Evolutionary conservation across 441 rosid species (phyloP).

Genomic region (Dalechampia spathulata): DNA sequence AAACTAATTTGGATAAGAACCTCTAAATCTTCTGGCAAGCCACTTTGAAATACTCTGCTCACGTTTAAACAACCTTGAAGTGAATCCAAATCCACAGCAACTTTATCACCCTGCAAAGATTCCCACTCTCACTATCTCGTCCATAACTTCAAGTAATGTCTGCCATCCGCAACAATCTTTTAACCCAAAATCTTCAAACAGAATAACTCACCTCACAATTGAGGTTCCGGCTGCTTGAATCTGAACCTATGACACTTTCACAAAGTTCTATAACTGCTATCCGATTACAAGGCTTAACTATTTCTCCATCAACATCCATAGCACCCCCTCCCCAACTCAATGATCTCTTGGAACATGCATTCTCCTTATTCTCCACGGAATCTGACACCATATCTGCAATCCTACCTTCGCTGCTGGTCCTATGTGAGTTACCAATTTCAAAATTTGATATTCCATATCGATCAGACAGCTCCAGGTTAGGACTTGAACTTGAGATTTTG

Average conservation of each 20-base stretch:
- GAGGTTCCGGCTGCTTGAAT: conserved; percentile 36
- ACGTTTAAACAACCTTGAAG: conserved; percentile 28
- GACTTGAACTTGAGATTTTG: conserved; percentile 17
- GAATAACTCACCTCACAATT: conserved; percentile 46
- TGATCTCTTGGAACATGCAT: conserved; percentile 20
- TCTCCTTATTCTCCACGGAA: conserved; percentile 12
- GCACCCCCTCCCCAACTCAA: conserved; percentile 22
- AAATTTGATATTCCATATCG: conserved; percentile 32
- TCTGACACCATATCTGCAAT: conserved; percentile 24
- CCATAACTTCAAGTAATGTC: conserved; percentile 22
- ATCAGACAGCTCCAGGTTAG: conserved; percentile 16
- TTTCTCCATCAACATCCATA: conserved; percentile 35
- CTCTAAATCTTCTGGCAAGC: conserved; percentile 48
- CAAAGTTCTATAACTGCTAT: conserved; percentile 26
- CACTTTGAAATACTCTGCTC: conserved; percentile 24
- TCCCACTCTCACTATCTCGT: conserved; percentile 37
- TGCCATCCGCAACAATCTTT: conserved; percentile 26
- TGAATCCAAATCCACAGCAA: conserved; percentile 29
- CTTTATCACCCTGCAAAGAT: conserved; percentile 42
- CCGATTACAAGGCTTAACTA: conserved; percentile 30
- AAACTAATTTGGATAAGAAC: conserved; percentile 29
- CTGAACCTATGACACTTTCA: conserved; percentile 26
- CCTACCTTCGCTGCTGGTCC: conserved; percentile 16
- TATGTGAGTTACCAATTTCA: conserved; percentile 18
- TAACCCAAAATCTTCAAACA: conserved; percentile 34